Percentiles rank a stretch among this genome's conserved stretches.
These are phyloP conservation scores for Casuarina cunninghamiana DNA, from an alignment of 306 rosid genomes.

Conservation along the genomic window DNA sequence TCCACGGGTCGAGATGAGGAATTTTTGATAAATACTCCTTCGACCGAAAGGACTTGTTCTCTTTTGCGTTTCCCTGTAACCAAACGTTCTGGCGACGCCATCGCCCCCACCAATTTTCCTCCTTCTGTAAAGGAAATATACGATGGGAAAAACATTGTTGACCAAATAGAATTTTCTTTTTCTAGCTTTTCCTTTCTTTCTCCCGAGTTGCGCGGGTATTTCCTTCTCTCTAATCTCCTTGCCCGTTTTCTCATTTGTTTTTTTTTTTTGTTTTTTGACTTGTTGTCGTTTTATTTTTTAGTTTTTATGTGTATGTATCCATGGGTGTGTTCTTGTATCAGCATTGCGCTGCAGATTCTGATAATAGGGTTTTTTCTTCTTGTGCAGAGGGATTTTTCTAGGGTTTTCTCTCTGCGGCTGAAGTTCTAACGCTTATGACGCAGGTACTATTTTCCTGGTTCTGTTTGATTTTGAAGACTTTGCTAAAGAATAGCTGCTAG, in stretches of 20 bases:
- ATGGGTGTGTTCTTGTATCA: conserved; percentile 22
- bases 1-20: neutral
- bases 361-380: conserved; percentile 43
- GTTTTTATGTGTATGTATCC: neutral
- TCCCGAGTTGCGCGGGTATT: conserved; percentile 39
- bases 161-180: conserved; percentile 15
- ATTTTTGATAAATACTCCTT: conserved; percentile 3
- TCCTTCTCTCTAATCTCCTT: conserved; percentile 32
- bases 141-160: conserved; percentile 12
- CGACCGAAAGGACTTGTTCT: neutral
- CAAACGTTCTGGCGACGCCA: conserved; percentile 37
- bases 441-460: conserved; percentile 24
- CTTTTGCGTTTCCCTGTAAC: conserved; percentile 8
- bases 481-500: conserved; percentile 6
- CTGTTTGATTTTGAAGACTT: conserved; percentile 24
- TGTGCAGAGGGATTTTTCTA: conserved; percentile 53
- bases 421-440: conserved; percentile 29
- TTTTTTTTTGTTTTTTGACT: neutral
- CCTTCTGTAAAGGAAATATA: conserved; percentile 7
- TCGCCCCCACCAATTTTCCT: conserved; percentile 32
- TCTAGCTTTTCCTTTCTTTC: conserved; percentile 19
- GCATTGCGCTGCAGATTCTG: conserved; percentile 46
- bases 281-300: conserved; percentile 8
- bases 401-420: conserved; percentile 51
- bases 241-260: conserved; percentile 11